Conservation (phyloP, 1,139 yeast species). For the Pneumocystis murina region DNA sequence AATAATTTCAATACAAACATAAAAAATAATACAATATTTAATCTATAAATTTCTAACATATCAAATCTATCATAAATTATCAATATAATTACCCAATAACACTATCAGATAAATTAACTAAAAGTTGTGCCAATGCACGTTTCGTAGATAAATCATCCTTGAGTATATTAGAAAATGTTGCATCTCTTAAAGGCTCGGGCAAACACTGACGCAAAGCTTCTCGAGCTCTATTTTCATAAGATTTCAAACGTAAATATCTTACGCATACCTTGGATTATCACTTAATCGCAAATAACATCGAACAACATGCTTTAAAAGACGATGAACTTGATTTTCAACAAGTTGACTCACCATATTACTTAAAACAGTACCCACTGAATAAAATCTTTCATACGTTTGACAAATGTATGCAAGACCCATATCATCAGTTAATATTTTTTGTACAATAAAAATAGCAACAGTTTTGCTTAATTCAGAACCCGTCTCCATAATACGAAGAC, state of each 20-base stretch:
- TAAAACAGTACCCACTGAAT: slow-evolving; percentile 81
- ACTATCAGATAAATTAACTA: slow-evolving; percentile 44
- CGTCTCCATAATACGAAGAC: slow-evolving; percentile 87
- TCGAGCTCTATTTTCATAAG: slow-evolving; percentile 47
- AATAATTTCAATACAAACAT: neutral
- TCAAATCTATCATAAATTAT: neutral
- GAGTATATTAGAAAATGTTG: slow-evolving; percentile 66
- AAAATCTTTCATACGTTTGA: slow-evolving; percentile 87
- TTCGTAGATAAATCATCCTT: slow-evolving; percentile 82
- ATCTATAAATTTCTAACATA: neutral
- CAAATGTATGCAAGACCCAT: slow-evolving; percentile 83
- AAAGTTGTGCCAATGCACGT: slow-evolving; percentile 69
- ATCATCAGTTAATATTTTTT: slow-evolving; percentile 81
- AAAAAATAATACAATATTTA: neutral
- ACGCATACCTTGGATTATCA: slow-evolving; percentile 40
- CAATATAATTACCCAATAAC: neutral
- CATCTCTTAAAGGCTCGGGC: slow-evolving; percentile 80
- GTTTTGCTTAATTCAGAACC: slow-evolving; percentile 89
- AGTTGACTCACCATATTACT: slow-evolving; percentile 82
- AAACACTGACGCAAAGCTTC: slow-evolving; percentile 69
- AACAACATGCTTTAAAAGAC: slow-evolving; percentile 82
- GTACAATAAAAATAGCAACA: slow-evolving; percentile 88
- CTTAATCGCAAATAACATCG: slow-evolving; percentile 82
- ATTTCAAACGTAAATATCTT: neutral
- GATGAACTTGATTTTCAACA: slow-evolving; percentile 52